Evolutionary conservation across 2,329 filamentous ascomycete species (phyloP).

Genomic region (Cryphonectria nitschkei): DNA sequence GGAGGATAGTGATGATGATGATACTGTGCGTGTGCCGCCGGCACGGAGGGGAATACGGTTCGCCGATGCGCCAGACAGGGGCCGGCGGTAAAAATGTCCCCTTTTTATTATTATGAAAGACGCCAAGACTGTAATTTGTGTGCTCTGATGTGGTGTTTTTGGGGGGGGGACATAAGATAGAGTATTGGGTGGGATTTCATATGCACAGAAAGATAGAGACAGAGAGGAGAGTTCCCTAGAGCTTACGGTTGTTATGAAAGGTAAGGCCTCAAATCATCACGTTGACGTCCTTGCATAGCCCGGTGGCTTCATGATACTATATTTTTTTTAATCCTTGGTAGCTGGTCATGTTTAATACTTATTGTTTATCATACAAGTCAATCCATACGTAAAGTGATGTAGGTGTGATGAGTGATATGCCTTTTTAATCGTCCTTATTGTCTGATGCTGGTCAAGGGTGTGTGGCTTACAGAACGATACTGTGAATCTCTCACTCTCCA

Average conservation of each 20-base stretch:
- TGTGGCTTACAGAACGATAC: too few species aligned
- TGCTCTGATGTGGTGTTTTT: neutral
- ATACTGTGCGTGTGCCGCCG: conserved; percentile 56
- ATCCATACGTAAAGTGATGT: too few species aligned
- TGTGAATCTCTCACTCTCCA: too few species aligned
- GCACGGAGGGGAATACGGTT: conserved; percentile 63
- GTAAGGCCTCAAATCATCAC: neutral
- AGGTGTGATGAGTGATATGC: too few species aligned
- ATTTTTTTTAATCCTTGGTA: neutral
- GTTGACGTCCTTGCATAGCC: neutral
- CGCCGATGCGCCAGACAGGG: conserved; percentile 49
- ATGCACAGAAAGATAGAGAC: neutral
- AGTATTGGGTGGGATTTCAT: neutral
- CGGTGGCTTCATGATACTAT: neutral
- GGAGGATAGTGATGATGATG: conserved; percentile 61
- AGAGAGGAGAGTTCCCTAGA: neutral
- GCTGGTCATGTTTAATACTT: neutral
- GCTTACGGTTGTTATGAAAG: neutral
- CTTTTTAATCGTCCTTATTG: neutral
- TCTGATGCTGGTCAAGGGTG: neutral
- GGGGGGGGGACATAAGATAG: neutral
- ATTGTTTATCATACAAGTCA: neutral
- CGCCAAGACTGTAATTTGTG: neutral
- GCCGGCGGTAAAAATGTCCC: conserved; percentile 25
- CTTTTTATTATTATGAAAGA: neutral